A percentile compares a stretch with the other conserved stretches of the same genome.
Evolutionary conservation across 2,329 filamentous ascomycete species (phyloP).

Genomic region (Alternaria sp.): DNA sequence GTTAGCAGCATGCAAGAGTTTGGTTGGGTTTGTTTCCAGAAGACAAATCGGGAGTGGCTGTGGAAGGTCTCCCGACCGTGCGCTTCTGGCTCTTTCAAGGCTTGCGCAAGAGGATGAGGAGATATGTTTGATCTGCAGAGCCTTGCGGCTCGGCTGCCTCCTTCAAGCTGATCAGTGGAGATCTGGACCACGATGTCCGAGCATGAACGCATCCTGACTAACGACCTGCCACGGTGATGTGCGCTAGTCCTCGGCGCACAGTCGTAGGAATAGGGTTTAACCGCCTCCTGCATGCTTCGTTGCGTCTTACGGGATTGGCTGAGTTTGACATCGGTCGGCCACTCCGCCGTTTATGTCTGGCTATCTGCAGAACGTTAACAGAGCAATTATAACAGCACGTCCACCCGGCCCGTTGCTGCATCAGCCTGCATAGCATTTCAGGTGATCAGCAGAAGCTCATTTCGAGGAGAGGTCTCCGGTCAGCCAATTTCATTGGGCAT

Average conservation of each 20-base stretch:
- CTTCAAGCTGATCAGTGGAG: neutral
- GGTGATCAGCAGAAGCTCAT: neutral
- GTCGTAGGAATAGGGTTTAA: neutral
- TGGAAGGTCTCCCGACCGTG: neutral
- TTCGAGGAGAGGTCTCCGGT: neutral
- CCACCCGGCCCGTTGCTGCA: neutral
- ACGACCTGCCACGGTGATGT: neutral
- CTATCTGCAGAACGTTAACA: neutral
- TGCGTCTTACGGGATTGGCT: neutral
- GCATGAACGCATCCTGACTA: constrained; percentile 5
- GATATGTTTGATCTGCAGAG: neutral
- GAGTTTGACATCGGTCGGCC: constrained; percentile 1
- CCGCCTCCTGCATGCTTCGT: constrained; percentile 4
- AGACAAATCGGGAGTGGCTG: neutral
- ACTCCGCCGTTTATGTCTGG: neutral
- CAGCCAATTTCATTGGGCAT: neutral
- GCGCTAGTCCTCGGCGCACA: neutral
- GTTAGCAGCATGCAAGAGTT: neutral
- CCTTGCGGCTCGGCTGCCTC: neutral
- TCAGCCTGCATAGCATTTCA: neutral
- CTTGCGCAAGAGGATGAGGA: neutral
- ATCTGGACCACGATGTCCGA: neutral
- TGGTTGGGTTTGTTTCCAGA: neutral
- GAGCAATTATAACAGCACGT: constrained; percentile 9
- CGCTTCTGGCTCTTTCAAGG: neutral